Conservation (phyloP, 164 flowering plant species). For the Malania oleifera region DNA sequence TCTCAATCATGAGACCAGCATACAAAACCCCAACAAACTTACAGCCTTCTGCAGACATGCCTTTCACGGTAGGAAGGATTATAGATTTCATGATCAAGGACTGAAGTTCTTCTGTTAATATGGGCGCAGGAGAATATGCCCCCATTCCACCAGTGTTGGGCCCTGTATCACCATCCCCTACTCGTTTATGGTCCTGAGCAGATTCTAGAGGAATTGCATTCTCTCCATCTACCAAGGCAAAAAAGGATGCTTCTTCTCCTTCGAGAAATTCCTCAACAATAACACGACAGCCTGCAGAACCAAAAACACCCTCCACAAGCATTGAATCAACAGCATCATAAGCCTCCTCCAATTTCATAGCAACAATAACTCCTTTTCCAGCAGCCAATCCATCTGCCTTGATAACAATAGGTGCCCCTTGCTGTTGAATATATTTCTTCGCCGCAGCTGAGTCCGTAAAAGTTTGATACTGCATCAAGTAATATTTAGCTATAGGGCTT, state of each 20-base stretch:
- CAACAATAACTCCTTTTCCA: conserved; percentile 95
- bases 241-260: conserved; percentile 97
- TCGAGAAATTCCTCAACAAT: conserved; percentile 87
- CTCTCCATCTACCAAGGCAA: conserved; percentile 96
- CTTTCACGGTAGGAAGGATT: conserved; percentile 81
- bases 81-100: conserved; percentile 76
- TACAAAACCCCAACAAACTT: conserved; percentile 91
- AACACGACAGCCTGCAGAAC: conserved; percentile 77
- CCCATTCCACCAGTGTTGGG: conserved; percentile 99
- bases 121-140: conserved; percentile 94
- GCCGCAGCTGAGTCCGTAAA: conserved; percentile 76
- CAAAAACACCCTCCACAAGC: conserved; percentile 71
- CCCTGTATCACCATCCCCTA: conserved; percentile 96
- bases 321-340: conserved; percentile 85
- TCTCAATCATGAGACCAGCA: conserved; percentile 98
- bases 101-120: conserved; percentile 74
- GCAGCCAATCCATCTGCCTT: conserved; percentile 97
- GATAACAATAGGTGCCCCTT: conserved; percentile 89
- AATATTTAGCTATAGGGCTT: too few species aligned
- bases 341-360: conserved; percentile 86
- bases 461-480: conserved; percentile 70
- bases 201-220: conserved; percentile 90
- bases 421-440: conserved; percentile 70
- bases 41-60: conserved; percentile 91
- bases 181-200: conserved; percentile 96